These are phyloP conservation scores for Vigna trinervia DNA, from an alignment of 306 rosid genomes.

Conservation along the genomic window DNA sequence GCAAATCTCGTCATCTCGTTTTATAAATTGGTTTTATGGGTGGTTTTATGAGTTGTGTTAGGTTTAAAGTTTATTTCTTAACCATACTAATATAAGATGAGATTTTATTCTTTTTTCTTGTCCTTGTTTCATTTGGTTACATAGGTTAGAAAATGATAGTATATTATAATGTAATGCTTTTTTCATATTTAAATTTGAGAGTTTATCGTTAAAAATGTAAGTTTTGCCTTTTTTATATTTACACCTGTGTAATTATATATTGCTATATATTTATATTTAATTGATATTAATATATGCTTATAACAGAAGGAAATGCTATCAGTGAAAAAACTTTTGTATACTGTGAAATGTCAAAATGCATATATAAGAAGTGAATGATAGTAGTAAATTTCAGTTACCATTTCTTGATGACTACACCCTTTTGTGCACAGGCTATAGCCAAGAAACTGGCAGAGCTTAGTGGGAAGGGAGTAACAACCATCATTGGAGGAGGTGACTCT, in stretches of 20 bases:
- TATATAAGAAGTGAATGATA: neutral
- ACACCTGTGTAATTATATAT: neutral
- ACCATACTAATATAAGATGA: too few relatives aligned
- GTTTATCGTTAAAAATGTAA: neutral
- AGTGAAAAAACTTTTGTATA: neutral
- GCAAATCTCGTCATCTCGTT: too few relatives aligned
- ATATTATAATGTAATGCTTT: too few relatives aligned
- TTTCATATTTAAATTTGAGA: neutral
- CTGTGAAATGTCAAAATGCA: neutral
- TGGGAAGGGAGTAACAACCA: conserved; percentile 89
- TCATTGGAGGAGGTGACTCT: conserved; percentile 97
- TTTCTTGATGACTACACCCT: neutral
- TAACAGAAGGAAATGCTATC: neutral
- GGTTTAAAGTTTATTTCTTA: too few relatives aligned
- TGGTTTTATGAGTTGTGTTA: too few relatives aligned
- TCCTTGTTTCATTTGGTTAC: too few relatives aligned
- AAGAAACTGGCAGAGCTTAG: conserved; percentile 89
- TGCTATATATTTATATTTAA: neutral
- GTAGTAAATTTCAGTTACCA: neutral
- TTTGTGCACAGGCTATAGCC: conserved; percentile 68
- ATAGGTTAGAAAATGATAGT: too few relatives aligned
- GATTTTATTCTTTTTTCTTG: too few relatives aligned
- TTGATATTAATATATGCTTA: neutral
- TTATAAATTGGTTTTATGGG: too few relatives aligned
- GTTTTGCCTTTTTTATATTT: neutral